phyloP scores from a whole-genome alignment of 2,329 filamentous ascomycete species.

The Cladosporium austrohemisphaericum region DNA sequence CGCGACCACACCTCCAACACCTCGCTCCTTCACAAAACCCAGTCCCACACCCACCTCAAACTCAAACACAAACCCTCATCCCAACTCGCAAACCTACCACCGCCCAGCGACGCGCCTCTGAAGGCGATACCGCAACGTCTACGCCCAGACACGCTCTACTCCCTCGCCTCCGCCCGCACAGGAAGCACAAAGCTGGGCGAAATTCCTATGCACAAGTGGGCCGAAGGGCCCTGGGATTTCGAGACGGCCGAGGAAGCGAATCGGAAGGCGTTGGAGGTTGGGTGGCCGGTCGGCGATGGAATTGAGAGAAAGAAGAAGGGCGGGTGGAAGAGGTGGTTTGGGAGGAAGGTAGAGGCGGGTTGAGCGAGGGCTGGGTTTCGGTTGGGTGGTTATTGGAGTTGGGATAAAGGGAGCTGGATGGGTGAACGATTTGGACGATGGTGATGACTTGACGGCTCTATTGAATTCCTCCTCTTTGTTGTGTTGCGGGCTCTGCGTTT shows the following conservation, averaged over 20 bases:
- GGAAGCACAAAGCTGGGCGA: slow-evolving; percentile 48
- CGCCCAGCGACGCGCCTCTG: not conserved
- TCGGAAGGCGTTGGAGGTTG: slow-evolving; percentile 33
- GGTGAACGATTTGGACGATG: too few relatives aligned
- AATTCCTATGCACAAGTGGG: slow-evolving; percentile 45
- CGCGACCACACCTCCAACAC: not conserved
- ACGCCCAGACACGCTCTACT: slow-evolving; percentile 40
- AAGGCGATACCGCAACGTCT: slow-evolving; percentile 23
- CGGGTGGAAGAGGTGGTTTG: slow-evolving; percentile 1
- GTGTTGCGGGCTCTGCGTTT: too few relatives aligned
- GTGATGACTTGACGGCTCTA: too few relatives aligned
- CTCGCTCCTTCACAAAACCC: not conserved
- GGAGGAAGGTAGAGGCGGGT: not conserved
- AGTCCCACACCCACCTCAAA: not conserved
- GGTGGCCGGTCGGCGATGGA: slow-evolving; percentile 22
- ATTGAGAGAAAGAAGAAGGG: not conserved
- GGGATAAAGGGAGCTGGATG: too few relatives aligned
- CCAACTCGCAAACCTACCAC: not conserved
- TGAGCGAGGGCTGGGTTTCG: too few relatives aligned
- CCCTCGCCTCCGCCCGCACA: slow-evolving; percentile 35
- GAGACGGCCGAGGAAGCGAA: slow-evolving; percentile 42
- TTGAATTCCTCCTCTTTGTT: too few relatives aligned
- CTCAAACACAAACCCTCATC: not conserved
- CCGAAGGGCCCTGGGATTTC: slow-evolving; percentile 40
- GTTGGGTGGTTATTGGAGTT: too few relatives aligned